Percentiles rank a stretch among this genome's conserved stretches.
Evolutionary conservation across 202 grass and related monocot genomes (phyloP).

Genomic region (Musa balbisiana): DNA sequence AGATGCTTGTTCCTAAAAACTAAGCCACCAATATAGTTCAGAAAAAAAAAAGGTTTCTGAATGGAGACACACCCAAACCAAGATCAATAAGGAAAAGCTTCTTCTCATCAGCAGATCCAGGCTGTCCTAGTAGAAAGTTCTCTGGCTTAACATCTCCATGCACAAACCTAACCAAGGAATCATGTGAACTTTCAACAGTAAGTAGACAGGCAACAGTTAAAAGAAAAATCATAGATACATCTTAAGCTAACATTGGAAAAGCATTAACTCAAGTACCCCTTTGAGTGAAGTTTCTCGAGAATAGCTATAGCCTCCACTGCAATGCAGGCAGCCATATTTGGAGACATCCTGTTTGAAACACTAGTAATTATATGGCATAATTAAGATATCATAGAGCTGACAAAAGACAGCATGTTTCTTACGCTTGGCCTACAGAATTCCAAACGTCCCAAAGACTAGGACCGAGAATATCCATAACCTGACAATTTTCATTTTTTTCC

Average conservation of each 20-base stretch:
- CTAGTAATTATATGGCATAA: constrained; percentile 22
- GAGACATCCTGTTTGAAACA: constrained; percentile 60
- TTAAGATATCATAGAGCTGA: constrained; percentile 20
- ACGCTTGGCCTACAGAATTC: constrained; percentile 81
- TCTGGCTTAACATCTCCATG: constrained; percentile 98
- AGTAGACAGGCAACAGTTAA: not conserved
- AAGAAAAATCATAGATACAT: not conserved
- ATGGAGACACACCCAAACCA: constrained; percentile 62
- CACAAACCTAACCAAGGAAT: constrained; percentile 65
- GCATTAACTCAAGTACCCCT: constrained; percentile 42
- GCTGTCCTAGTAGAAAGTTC: constrained; percentile 95
- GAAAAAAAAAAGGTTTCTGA: not conserved
- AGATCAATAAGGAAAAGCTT: constrained; percentile 95
- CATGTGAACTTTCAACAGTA: not conserved
- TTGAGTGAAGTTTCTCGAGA: constrained; percentile 89
- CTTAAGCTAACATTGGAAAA: not conserved
- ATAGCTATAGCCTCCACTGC: constrained; percentile 90
- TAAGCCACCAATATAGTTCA: not conserved
- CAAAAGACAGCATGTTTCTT: constrained; percentile 32
- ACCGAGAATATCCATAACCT: constrained; percentile 99
- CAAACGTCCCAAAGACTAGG: constrained; percentile 98
- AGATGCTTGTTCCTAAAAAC: not conserved
- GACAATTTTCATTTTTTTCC: constrained; percentile 13
- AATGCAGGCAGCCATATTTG: constrained; percentile 89
- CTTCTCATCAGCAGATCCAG: constrained; percentile 86